Percentiles rank a stretch among this genome's conserved stretches.
These are phyloP conservation scores for Sclerotinia nivalis DNA, from an alignment of 2,329 filamentous ascomycete genomes.

Conservation along the genomic window DNA sequence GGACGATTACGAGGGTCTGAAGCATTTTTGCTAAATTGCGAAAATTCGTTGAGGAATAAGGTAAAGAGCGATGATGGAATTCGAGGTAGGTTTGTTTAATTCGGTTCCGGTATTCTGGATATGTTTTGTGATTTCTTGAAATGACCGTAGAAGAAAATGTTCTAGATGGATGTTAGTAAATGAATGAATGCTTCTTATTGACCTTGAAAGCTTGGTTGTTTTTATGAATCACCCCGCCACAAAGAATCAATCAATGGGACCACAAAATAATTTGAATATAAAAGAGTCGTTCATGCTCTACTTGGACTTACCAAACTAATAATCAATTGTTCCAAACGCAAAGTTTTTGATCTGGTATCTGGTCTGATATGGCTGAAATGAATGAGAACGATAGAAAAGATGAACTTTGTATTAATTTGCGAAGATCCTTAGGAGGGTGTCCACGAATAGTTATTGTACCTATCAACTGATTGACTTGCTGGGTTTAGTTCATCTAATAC, in stretches of 20 bases:
- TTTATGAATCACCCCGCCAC: background rate
- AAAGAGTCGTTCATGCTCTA: background rate
- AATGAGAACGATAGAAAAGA: background rate
- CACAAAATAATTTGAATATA: background rate
- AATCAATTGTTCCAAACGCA: background rate
- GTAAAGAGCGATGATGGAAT: background rate
- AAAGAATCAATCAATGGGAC: background rate
- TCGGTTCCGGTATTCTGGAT: background rate
- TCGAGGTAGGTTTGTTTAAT: background rate
- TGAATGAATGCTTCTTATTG: background rate
- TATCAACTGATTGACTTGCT: background rate
- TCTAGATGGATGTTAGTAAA: constrained; percentile 9
- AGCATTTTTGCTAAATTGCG: background rate
- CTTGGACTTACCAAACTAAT: background rate
- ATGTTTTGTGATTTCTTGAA: background rate
- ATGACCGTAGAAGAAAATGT: constrained; percentile 1
- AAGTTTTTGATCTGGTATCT: background rate
- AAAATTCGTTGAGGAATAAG: background rate
- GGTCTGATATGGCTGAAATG: background rate
- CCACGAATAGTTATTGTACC: constrained; percentile 2
- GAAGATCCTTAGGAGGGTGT: background rate
- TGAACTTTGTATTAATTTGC: background rate
- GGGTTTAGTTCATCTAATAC: constrained; percentile 7
- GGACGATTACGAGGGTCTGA: constrained; percentile 13
- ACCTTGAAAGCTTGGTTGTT: background rate